Evolutionary conservation across 2,329 filamentous ascomycete genomes (phyloP).

Genomic region (Esteya vermicola): DNA sequence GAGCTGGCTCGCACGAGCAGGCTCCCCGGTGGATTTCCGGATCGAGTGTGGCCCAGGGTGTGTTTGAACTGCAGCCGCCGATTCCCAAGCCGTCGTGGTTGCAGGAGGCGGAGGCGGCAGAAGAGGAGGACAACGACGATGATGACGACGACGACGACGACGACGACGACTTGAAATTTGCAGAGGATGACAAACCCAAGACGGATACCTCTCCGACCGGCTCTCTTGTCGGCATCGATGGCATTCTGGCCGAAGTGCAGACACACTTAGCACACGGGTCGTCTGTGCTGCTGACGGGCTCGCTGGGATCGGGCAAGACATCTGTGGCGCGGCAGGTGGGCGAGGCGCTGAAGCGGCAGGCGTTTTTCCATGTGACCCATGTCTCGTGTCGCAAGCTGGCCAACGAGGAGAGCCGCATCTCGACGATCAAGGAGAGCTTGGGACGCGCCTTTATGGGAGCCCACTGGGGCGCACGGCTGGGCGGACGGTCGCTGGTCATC

Average conservation of each 20-base stretch:
- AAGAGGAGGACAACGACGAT: too few relatives aligned
- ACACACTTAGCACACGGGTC: conserved; percentile 72
- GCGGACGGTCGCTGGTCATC: conserved; percentile 71
- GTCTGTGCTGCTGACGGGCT: conserved; percentile 79
- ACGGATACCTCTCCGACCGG: too few relatives aligned
- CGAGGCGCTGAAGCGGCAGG: conserved; percentile 54
- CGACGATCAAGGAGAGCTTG: conserved; percentile 81
- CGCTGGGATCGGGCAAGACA: conserved; percentile 82
- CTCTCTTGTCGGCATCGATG: conserved; percentile 83
- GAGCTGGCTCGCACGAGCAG: not conserved
- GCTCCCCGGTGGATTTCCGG: conserved; percentile 58
- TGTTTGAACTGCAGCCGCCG: conserved; percentile 62
- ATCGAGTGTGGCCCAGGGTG: conserved; percentile 51
- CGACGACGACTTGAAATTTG: too few relatives aligned
- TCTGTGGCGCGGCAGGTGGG: conserved; percentile 64
- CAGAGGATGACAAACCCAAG: conserved; percentile 35
- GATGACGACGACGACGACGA: too few relatives aligned
- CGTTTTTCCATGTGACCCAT: conserved; percentile 71
- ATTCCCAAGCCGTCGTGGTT: conserved; percentile 51
- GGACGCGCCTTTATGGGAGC: conserved; percentile 75
- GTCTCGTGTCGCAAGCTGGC: conserved; percentile 78
- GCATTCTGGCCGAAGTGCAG: conserved; percentile 55
- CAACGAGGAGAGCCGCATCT: conserved; percentile 79
- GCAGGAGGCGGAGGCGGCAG: conserved; percentile 14
- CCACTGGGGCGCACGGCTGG: conserved; percentile 78